Percentiles rank a stretch among this genome's conserved stretches.
phyloP scores from a whole-genome alignment of 352 stramenopile species.

The Aphanomyces astaci region DNA sequence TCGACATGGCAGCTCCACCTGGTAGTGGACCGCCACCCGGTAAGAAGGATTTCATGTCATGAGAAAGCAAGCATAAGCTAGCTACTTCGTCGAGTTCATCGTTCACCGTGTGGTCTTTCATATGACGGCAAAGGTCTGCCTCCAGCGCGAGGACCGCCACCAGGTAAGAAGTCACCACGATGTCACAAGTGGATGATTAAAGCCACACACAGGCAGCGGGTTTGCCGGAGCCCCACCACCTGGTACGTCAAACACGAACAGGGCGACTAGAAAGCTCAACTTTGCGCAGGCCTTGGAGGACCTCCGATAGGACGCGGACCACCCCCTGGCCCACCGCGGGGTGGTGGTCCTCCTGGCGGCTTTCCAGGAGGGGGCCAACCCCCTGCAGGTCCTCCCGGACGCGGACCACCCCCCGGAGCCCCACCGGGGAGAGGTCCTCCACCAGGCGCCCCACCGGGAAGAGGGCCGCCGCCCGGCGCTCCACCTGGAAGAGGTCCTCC shows the following conservation, averaged over 20 bases:
- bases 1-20: constrained; percentile 30
- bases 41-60: no score
- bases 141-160: constrained; percentile 37
- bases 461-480: constrained; percentile 23
- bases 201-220: background rate
- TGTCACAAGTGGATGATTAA: background rate
- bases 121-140: constrained; percentile 25
- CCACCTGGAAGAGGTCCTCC: constrained; percentile 26
- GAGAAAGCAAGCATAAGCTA: no score
- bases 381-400: background rate
- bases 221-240: constrained; percentile 4
- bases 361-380: constrained; percentile 22
- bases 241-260: no score
- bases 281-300: constrained; percentile 4
- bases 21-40: constrained; percentile 45
- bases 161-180: constrained; percentile 28
- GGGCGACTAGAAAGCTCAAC: no score
- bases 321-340: constrained; percentile 11
- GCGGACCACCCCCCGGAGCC: constrained; percentile 8
- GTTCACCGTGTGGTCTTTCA: no score
- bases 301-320: constrained; percentile 12
- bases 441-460: background rate
- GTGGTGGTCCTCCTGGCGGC: constrained; percentile 17
- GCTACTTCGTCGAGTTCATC: no score
- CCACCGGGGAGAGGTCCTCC: constrained; percentile 11